Percentiles rank a stretch among this genome's conserved stretches.
These are phyloP conservation scores for Stephanocyclus meneghinianus DNA, from an alignment of 352 stramenopile species.

Conservation along the genomic window DNA sequence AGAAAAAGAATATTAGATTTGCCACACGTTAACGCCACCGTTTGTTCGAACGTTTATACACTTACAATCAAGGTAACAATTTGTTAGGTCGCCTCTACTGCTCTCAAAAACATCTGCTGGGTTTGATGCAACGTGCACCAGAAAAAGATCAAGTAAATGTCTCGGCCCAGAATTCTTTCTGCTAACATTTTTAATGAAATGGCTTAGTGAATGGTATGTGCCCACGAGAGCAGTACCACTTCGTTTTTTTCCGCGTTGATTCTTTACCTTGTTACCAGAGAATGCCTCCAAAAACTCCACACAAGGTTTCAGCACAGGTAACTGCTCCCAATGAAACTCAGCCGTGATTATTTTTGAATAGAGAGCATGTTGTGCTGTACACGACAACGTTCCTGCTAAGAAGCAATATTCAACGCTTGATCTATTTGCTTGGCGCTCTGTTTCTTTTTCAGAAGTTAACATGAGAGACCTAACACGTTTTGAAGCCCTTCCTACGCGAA, in stretches of 20 bases:
- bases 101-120: slow-evolving; percentile 62
- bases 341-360: slow-evolving; percentile 41
- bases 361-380: slow-evolving; percentile 52
- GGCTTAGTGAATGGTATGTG: slow-evolving; percentile 44
- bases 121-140: slow-evolving; percentile 69
- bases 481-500: slow-evolving; percentile 49
- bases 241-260: neutral
- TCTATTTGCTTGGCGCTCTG: slow-evolving; percentile 65
- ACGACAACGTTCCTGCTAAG: slow-evolving; percentile 58
- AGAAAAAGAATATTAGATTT: neutral
- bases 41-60: slow-evolving; percentile 21
- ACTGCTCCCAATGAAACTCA: slow-evolving; percentile 42
- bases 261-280: neutral
- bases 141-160: slow-evolving; percentile 61
- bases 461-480: slow-evolving; percentile 72
- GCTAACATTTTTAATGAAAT: slow-evolving; percentile 61
- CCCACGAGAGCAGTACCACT: neutral
- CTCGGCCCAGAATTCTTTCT: slow-evolving; percentile 64
- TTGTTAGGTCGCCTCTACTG: slow-evolving; percentile 51
- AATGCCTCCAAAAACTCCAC: neutral
- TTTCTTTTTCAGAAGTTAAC: slow-evolving; percentile 73
- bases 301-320: slow-evolving; percentile 29
- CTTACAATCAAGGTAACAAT: slow-evolving; percentile 66
- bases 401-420: slow-evolving; percentile 79
- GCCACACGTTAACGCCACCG: neutral